A percentile compares a stretch with the other conserved stretches of the same genome.
phyloP scores from a whole-genome alignment of 176 grass and related monocot genomes.

The Ensete ventricosum region DNA sequence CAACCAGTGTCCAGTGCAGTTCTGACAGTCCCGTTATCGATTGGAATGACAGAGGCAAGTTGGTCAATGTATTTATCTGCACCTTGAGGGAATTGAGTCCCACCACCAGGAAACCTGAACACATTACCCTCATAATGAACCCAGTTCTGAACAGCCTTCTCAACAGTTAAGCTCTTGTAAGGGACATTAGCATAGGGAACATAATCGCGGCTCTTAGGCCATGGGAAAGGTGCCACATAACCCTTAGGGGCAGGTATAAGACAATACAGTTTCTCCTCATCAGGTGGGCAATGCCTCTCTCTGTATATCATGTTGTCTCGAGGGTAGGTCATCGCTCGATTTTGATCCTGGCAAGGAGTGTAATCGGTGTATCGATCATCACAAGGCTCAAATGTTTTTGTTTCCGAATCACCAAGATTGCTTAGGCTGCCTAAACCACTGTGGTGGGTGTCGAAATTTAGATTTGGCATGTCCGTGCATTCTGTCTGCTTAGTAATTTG shows the following conservation, averaged over 20 bases:
- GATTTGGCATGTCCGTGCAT: constrained; percentile 20
- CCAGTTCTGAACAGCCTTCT: constrained; percentile 96
- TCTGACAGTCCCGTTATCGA: constrained; percentile 46
- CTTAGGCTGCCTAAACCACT: not conserved
- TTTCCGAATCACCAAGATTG: not conserved
- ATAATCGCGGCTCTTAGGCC: constrained; percentile 77
- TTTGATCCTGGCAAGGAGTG: constrained; percentile 88
- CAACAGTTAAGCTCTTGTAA: constrained; percentile 82
- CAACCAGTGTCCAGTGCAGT: constrained; percentile 82
- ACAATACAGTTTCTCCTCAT: constrained; percentile 61
- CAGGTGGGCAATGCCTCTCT: constrained; percentile 69
- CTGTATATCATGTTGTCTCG: constrained; percentile 77
- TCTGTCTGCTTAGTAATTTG: constrained; percentile 31
- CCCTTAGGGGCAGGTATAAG: constrained; percentile 60
- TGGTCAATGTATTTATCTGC: constrained; percentile 73
- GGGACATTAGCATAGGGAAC: constrained; percentile 78
- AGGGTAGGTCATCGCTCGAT: constrained; percentile 63
- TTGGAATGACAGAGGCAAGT: constrained; percentile 52
- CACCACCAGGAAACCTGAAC: constrained; percentile 76
- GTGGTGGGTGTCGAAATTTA: constrained; percentile 59
- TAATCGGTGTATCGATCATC: constrained; percentile 48
- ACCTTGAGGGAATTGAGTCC: constrained; percentile 71
- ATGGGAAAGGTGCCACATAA: constrained; percentile 67
- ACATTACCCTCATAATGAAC: constrained; percentile 61
- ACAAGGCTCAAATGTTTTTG: constrained; percentile 35